Evolutionary conservation across 805 yeast genomes (phyloP), one percentile per base, ranked within the genome.

Genomic region (Teunomyces kruisii): DNA sequence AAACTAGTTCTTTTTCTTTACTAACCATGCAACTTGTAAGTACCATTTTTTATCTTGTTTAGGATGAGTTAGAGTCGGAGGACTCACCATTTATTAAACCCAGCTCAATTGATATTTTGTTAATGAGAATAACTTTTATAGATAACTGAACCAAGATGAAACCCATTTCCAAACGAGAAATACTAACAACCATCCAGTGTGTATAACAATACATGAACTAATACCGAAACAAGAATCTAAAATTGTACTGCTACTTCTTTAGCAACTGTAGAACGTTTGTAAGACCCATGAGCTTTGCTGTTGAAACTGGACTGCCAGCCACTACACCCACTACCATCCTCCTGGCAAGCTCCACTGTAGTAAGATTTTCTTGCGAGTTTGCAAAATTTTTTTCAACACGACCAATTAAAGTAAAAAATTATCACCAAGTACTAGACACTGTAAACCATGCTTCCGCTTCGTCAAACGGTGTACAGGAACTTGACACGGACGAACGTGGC

Each of bases 31-130:
- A 38, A 26, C 16, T 31, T n/a, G 50, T 49, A 47, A 41, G 50
- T 49, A 39, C 43, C 26, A 37, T 38, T 35, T 22, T 15, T 19
- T 31, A 14, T 38, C 32, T 28, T 39, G 42, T 39, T 39, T 40
- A 53, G 65, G 73, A 67, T 65, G 73, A 67, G 64, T 64, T 56
- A 55, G 72, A 66, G 72, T 64, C 72, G 53, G 50, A 53, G 54
- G 68, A 64, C 71, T 65, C 70, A 35, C 38, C 57, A 53, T 56
- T 40, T 39, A 48, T 48, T 56, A 63, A 67, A 68, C 73, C 72
- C 72, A 67, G 72, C 72, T 68, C 73, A 67, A 60, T 68, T 67
- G 73, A 68, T 65, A 57, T 59, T 64, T 62, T 64, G 68, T 65
- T 67, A 52, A 64, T 67, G 72, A 67, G 63, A 67, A 66, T 58